phyloP scores from a whole-genome alignment of 805 yeast genomes.

The Pichia membranifaciens region DNA sequence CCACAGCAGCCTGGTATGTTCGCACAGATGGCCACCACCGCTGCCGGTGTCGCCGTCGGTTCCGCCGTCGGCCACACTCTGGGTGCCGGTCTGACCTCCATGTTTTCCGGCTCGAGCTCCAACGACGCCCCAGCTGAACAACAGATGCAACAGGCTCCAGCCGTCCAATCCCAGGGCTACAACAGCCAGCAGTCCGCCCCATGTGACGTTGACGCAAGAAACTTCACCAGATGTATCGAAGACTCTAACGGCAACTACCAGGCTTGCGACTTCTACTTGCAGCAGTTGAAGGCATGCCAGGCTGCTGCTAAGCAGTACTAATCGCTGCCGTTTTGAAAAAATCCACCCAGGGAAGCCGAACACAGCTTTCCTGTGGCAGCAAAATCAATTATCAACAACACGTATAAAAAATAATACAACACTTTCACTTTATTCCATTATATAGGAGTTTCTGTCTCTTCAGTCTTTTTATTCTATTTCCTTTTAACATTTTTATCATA shows the following conservation, averaged over 20 bases:
- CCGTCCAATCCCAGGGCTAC: slow-evolving; percentile 17
- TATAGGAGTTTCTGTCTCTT: too few relatives aligned
- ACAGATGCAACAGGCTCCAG: slow-evolving; percentile 33
- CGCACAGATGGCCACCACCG: slow-evolving; percentile 97
- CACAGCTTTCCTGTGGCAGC: too few relatives aligned
- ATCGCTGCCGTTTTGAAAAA: not conserved
- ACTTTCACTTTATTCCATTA: slow-evolving; percentile 4
- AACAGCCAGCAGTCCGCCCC: slow-evolving; percentile 42
- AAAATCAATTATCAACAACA: too few relatives aligned
- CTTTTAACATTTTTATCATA: too few relatives aligned
- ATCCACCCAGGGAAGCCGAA: too few relatives aligned
- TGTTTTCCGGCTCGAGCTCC: slow-evolving; percentile 78
- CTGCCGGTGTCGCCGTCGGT: slow-evolving; percentile 99
- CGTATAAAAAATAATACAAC: too few relatives aligned
- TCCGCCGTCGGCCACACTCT: slow-evolving; percentile 94
- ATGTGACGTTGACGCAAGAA: slow-evolving; percentile 92
- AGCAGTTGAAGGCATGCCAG: slow-evolving; percentile 96
- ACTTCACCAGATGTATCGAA: slow-evolving; percentile 90
- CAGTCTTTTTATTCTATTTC: too few relatives aligned
- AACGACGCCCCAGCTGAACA: slow-evolving; percentile 30
- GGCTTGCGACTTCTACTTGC: slow-evolving; percentile 93
- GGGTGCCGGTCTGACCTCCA: slow-evolving; percentile 87
- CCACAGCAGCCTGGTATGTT: slow-evolving; percentile 78
- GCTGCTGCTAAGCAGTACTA: slow-evolving; percentile 83
- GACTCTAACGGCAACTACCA: slow-evolving; percentile 95